Conservation (phyloP, 176 grass and related monocot genomes). For the Ananas comosus region DNA sequence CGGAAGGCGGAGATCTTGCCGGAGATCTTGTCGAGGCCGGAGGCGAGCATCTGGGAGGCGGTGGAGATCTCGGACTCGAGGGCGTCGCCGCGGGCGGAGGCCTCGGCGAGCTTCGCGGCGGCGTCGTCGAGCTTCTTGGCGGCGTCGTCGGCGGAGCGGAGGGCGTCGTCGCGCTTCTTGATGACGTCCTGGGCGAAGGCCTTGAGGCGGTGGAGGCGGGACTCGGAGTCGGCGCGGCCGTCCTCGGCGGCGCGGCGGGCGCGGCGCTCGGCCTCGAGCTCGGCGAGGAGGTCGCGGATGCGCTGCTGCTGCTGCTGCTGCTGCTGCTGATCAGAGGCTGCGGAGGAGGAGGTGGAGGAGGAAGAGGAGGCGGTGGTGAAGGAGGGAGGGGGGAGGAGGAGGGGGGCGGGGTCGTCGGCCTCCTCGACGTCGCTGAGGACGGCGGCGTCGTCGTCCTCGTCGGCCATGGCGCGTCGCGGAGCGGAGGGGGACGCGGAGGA, state of each 20-base stretch:
- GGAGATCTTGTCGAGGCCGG: slow-evolving; percentile 71
- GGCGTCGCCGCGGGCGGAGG: slow-evolving; percentile 15
- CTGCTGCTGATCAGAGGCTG: slow-evolving; percentile 1
- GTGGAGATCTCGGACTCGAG: slow-evolving; percentile 62
- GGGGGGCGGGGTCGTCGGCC: slow-evolving; percentile 24
- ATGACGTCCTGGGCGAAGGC: slow-evolving; percentile 51
- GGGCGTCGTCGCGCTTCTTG: slow-evolving; percentile 57
- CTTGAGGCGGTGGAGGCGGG: slow-evolving; percentile 49
- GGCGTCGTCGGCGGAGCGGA: slow-evolving; percentile 23
- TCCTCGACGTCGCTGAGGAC: slow-evolving; percentile 89
- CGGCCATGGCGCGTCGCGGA: slow-evolving; percentile 43
- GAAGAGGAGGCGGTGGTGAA: slow-evolving; percentile 13
- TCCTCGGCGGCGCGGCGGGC: slow-evolving; percentile 42
- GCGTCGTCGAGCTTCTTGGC: slow-evolving; percentile 13
- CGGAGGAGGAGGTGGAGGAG: slow-evolving; percentile 8
- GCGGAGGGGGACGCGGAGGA: background rate
- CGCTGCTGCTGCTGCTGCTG: slow-evolving; percentile 20
- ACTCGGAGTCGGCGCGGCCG: slow-evolving; percentile 27
- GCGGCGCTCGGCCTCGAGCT: slow-evolving; percentile 74
- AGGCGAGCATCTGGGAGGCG: slow-evolving; percentile 78
- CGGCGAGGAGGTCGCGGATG: slow-evolving; percentile 41
- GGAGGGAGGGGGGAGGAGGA: slow-evolving; percentile 9
- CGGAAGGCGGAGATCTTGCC: slow-evolving; percentile 51
- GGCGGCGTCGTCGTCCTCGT: slow-evolving; percentile 41
- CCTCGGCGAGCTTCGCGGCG: slow-evolving; percentile 11